phyloP scores from a whole-genome alignment of 1,139 yeast genomes.

The Yamadazyma sp. region DNA sequence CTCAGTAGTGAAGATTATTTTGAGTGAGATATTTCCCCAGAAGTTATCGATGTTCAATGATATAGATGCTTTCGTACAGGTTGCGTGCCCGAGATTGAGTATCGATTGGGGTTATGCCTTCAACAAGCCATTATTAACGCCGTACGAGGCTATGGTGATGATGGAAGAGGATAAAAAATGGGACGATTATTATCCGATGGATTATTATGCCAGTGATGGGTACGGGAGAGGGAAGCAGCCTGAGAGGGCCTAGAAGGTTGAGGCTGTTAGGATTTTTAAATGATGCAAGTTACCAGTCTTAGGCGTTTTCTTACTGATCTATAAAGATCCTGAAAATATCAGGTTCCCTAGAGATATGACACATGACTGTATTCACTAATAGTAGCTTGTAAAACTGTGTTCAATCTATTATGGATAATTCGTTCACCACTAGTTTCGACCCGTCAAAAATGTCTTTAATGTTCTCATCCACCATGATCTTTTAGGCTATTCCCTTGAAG shows the following conservation, averaged over 20 bases:
- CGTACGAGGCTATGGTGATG: constrained; percentile 95
- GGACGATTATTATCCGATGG: constrained; percentile 84
- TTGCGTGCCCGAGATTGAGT: constrained; percentile 94
- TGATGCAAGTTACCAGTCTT: not conserved
- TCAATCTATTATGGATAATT: no score
- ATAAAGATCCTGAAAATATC: no score
- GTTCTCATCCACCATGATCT: no score
- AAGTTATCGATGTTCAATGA: constrained; percentile 93
- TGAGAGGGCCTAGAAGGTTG: not conserved
- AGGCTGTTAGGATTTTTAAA: not conserved
- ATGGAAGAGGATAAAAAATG: constrained; percentile 72
- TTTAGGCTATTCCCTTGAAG: no score
- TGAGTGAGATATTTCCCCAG: constrained; percentile 92
- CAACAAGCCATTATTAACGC: constrained; percentile 85
- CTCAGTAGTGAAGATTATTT: constrained; percentile 74
- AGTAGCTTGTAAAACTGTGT: no score
- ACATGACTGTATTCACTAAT: no score
- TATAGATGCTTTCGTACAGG: constrained; percentile 93
- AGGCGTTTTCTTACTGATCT: no score
- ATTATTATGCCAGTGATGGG: constrained; percentile 86
- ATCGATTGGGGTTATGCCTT: constrained; percentile 99
- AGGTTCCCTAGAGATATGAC: no score
- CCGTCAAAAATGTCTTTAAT: no score
- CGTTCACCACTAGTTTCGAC: no score
- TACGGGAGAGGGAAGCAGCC: constrained; percentile 89